These are phyloP conservation scores for Pythium utonaiense DNA, from an alignment of 352 stramenopile genomes.

Conservation along the genomic window DNA sequence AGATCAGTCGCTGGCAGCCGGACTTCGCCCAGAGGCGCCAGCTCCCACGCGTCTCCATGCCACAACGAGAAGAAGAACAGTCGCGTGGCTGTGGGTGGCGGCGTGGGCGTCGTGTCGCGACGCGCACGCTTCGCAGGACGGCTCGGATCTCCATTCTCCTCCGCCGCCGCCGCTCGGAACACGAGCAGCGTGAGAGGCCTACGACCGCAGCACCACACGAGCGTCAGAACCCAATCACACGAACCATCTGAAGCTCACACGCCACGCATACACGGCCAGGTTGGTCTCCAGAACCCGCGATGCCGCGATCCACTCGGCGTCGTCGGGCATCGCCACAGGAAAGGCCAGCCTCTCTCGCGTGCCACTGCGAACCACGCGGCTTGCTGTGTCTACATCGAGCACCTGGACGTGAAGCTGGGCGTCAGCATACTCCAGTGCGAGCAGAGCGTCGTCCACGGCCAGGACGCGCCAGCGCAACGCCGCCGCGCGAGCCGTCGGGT, in stretches of 20 bases:
- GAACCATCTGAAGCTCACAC: not conserved
- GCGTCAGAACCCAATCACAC: not conserved
- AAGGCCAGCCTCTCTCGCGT: not conserved
- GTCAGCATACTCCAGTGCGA: slow-evolving; percentile 9
- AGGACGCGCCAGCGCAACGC: slow-evolving; percentile 14
- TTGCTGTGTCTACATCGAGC: slow-evolving; percentile 10
- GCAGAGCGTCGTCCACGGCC: slow-evolving; percentile 11
- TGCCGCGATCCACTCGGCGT: slow-evolving; percentile 9
- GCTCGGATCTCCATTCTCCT: not conserved
- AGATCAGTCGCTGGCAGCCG: not conserved
- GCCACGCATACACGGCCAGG: slow-evolving; percentile 1
- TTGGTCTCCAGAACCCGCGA: slow-evolving; percentile 5
- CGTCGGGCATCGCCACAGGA: not conserved
- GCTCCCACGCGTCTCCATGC: slow-evolving; percentile 1
- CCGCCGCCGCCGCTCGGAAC: not conserved
- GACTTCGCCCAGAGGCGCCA: slow-evolving; percentile 13
- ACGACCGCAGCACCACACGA: not conserved
- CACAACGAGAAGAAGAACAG: slow-evolving; percentile 10
- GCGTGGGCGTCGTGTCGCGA: slow-evolving; percentile 1
- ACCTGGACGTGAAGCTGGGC: not conserved
- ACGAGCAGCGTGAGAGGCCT: slow-evolving; percentile 16
- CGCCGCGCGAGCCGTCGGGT: not conserved
- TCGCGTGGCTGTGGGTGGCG: not conserved
- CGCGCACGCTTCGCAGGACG: slow-evolving; percentile 16
- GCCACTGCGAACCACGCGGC: slow-evolving; percentile 13